Base-by-base conservation (phyloP, 257 asterid genomes). In the Solanum peruvianum region DNA sequence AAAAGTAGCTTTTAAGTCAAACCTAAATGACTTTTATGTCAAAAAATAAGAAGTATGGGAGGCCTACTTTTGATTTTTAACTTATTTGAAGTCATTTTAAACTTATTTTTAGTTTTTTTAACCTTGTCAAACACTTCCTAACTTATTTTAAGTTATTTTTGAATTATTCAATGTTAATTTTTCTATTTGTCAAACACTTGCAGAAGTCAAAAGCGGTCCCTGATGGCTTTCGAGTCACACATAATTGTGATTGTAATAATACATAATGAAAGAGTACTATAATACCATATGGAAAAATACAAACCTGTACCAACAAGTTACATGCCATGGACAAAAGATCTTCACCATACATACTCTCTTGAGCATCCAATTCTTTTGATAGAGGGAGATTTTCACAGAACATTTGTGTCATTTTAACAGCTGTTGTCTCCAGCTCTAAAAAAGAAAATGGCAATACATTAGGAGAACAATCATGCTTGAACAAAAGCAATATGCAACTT, bases 231-330 rank as follows among this genome's bases (percentile, higher is more conserved):
- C 29, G 15, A 72, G 27, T 35, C 49, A 11, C 49, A 37, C 49
- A 37, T 37, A 35, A 20, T 35, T 35, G 29, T 35, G 81, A 20
- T 20, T 72, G 81, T 35, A 72, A 72, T 37, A 72, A 21, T 37
- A 15, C 81, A 35, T 35, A 72, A 72, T 35, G 29, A 37, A 72
- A 37, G 81, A 35, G 49, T 16, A 72, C 80, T 35, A 31, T 29
- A 69, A 69, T 70, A 70, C 49, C 78, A 86, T 52, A 87, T 49
- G 88, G 64, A 45, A 78, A 78, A 78, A 72, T 29, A 49, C 84
- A 83, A 93, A 97, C 99, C 99, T 97, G 99, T 88, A 97, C 96
- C 96, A 97, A 92, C 91, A 96, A 83, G 89, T 88, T 91, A 90
- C 97, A 93, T 84, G 96, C 93, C 97, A 97, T 89, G 64, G 98